Evolutionary conservation across 208 protist species (phyloP).

Genomic region (Trypanosoma platydactyli): DNA sequence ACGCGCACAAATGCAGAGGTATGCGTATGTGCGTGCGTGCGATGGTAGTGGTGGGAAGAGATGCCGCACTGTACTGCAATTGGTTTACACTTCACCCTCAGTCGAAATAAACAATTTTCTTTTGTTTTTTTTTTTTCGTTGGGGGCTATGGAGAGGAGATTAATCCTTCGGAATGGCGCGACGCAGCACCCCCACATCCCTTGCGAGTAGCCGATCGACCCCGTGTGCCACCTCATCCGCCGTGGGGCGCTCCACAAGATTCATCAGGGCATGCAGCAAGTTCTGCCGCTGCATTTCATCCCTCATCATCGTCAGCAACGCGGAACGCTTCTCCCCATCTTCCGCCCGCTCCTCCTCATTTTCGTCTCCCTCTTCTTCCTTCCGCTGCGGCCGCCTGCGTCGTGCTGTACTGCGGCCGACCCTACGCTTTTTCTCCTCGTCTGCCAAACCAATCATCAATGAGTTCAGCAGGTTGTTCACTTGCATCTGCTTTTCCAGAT

Average conservation of each 20-base stretch:
- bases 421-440: not conserved
- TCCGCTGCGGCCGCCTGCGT: not conserved
- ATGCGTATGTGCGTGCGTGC: no score
- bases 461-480: slow-evolving; percentile 22
- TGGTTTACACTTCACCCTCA: no score
- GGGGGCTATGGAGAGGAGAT: not conserved
- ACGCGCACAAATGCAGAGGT: no score
- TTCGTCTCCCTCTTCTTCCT: not conserved
- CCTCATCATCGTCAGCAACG: slow-evolving; percentile 15
- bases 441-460: slow-evolving; percentile 6
- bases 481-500: slow-evolving; percentile 16
- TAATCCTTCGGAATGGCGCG: not conserved
- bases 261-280: slow-evolving; percentile 21
- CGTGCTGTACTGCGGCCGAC: not conserved
- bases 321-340: not conserved
- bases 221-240: not conserved
- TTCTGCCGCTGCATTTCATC: slow-evolving; percentile 24
- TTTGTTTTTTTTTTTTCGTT: no score
- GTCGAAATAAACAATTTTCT: no score
- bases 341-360: not conserved
- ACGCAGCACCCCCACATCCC: slow-evolving; percentile 3
- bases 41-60: no score
- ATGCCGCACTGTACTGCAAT: no score
- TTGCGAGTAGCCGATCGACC: not conserved
- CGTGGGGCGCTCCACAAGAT: slow-evolving; percentile 25